Base-by-base conservation (phyloP, 352 stramenopile genomes). In the Salisapilia sapeloensis region DNA sequence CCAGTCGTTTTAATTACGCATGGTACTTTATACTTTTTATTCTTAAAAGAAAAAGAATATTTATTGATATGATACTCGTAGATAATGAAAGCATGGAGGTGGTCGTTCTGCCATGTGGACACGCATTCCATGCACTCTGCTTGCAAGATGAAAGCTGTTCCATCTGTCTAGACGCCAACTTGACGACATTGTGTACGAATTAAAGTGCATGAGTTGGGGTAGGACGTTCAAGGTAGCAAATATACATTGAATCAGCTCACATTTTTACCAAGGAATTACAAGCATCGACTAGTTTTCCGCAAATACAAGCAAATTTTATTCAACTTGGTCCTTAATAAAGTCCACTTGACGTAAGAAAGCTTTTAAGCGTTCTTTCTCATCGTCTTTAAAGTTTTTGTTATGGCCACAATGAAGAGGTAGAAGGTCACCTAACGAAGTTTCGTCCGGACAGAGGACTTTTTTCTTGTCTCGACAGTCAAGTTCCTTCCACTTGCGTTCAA, bases 301-400 rank as follows among this genome's bases (percentile, higher is more conserved):
- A n/a, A n/a, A n/a, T n/a, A n/a, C n/a, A n/a, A n/a, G n/a, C n/a
- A n/a, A n/a, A n/a, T n/a, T n/a, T n/a, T n/a, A n/a, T n/a, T n/a
- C n/a, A n/a, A n/a, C n/a, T n/a, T n/a, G n/a, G n/a, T n/a, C n/a
- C n/a, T n/a, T n/a, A n/a, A 58, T 10, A 27, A 79, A 76, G 5
- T 44, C 58, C 13, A 45, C 59, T 24, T 65, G 53, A 11, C 40
- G 49, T 18, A 85, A 38, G 28, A 85, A 83, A 4, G 41, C 43
- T 18, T 64, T 34, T n/a, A 91, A 47, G 27, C 60, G 60, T 7
- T 63, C 38, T 35, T 87, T 86, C 36, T 91, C 76, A 3, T 38
- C 37, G 14, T 86, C 69, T 23, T 63, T 56, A 25, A 81, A 89
- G 38, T 83, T 82, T 33, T 78, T 77, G 44, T 92, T 92, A 39